Conservation (phyloP, 208 protist genomes). For the Chromosphaera perkinsii region DNA sequence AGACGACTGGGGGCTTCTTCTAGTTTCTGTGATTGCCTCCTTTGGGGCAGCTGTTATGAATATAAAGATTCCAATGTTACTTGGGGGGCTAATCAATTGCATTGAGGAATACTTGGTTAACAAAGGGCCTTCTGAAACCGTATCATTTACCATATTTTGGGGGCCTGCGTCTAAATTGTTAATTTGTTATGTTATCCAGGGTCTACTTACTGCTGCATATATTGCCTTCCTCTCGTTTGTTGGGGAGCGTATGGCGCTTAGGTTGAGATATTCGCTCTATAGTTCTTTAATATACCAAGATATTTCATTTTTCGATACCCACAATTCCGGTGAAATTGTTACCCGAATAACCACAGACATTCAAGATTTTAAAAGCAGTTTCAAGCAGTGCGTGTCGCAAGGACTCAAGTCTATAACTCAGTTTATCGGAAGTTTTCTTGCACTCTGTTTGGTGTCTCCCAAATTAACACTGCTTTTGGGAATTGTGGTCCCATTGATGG, state of each 20-base stretch:
- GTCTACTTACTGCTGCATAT: slow-evolving; percentile 23
- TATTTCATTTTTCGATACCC: slow-evolving; percentile 34
- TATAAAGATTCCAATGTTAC: slow-evolving; percentile 18
- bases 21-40: slow-evolving; percentile 8
- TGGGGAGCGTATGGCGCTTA: slow-evolving; percentile 4
- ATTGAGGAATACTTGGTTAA: no score
- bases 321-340: slow-evolving; percentile 26
- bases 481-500: slow-evolving; percentile 9
- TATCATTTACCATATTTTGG: background rate
- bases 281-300: slow-evolving; percentile 22
- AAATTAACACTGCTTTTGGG: background rate
- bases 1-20: background rate
- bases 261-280: background rate
- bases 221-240: slow-evolving; percentile 29
- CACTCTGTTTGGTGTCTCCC: slow-evolving; percentile 8
- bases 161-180: background rate
- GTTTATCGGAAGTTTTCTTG: slow-evolving; percentile 14
- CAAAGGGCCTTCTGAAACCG: background rate
- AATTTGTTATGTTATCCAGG: slow-evolving; percentile 13
- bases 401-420: slow-evolving; percentile 26
- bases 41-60: slow-evolving; percentile 27
- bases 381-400: slow-evolving; percentile 29
- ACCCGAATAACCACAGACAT: slow-evolving; percentile 32
- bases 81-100: slow-evolving; percentile 23
- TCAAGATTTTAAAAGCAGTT: slow-evolving; percentile 40